Conservation (phyloP, 2,329 filamentous ascomycete genomes). For the Venturia oleaginea region DNA sequence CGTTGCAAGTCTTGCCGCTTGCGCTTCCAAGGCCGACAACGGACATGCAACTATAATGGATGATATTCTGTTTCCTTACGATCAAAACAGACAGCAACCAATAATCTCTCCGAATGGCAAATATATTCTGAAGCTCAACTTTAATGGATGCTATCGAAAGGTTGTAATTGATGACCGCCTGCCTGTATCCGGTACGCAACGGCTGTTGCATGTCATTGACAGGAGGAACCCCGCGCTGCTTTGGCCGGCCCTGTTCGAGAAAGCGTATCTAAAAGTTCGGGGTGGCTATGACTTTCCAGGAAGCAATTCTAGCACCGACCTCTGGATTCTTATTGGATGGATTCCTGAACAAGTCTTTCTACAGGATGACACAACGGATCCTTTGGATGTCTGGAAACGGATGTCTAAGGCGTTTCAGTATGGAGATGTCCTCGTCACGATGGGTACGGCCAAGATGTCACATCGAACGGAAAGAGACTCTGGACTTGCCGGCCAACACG, state of each 20-base stretch:
- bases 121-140: constrained; percentile 86
- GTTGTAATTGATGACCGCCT: constrained; percentile 85
- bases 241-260: constrained; percentile 90
- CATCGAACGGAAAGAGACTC: constrained; percentile 67
- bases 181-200: constrained; percentile 63
- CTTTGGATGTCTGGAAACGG: constrained; percentile 67
- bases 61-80: constrained; percentile 66
- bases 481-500: constrained; percentile 81
- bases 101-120: constrained; percentile 68
- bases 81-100: constrained; percentile 49
- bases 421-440: constrained; percentile 76
- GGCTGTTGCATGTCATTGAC: constrained; percentile 80
- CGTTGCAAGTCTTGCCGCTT: constrained; percentile 86
- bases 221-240: constrained; percentile 70
- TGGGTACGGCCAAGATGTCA: constrained; percentile 80
- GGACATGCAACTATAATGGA: constrained; percentile 62
- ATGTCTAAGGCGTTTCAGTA: constrained; percentile 65
- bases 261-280: constrained; percentile 90
- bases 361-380: constrained; percentile 59
- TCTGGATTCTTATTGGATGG: constrained; percentile 91
- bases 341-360: constrained; percentile 93
- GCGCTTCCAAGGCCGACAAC: constrained; percentile 58
- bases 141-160: constrained; percentile 85
- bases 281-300: constrained; percentile 97
- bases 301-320: constrained; percentile 90